Base-by-base conservation (phyloP, 2,329 filamentous ascomycete genomes). In the Fusarium sp. region DNA sequence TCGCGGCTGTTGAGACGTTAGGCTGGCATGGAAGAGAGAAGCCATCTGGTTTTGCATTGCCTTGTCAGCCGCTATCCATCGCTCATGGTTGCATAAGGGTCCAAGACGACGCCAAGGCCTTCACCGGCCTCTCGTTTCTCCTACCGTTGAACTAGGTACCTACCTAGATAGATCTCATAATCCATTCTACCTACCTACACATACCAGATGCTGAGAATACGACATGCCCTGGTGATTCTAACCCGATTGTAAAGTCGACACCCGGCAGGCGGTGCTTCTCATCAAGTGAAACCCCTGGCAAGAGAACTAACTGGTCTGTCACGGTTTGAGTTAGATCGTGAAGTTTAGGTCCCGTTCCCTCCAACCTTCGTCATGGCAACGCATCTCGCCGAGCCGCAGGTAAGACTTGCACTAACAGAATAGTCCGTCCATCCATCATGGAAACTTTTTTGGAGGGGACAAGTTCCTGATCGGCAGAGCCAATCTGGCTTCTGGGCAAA, bases 351-450 rank as follows among this genome's bases (percentile, higher is more conserved):
- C 42, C 60, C 44, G 51, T 59, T 59, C 57, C 45, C 59, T 59
- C 32, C 55, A 59, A n/a, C 47, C 29, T 73, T 75, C 55, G 71
- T 75, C 73, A 73, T 70, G 66, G 73, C 73, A 75, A 75, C 72
- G 63, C 54, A 67, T 59, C 60, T 53, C 57, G 55, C 57, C 45
- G 57, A 70, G 51, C 66, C 58, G 56, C 70, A 63, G 50, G 43
- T 65, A 62, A 53, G 50, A 53, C 50, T 44, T 44, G 38, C 25
- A 45, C 38, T 61, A 53, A 52, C 38, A 53, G 29, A 61, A 44
- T 30, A 30, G 22, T 30, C 25, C 25, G 20, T 40, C 32, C 50
- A 34, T 53, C 24, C 50, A 61, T 62, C 22, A 45, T 58, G 12
- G 47, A 24, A 45, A 63, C 27, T 32, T 49, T 54, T 32, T 59